Percentiles rank a stretch among this genome's conserved stretches.
Conservation (phyloP, 2,329 filamentous ascomycete species). For the Rutstroemia sp. region DNA sequence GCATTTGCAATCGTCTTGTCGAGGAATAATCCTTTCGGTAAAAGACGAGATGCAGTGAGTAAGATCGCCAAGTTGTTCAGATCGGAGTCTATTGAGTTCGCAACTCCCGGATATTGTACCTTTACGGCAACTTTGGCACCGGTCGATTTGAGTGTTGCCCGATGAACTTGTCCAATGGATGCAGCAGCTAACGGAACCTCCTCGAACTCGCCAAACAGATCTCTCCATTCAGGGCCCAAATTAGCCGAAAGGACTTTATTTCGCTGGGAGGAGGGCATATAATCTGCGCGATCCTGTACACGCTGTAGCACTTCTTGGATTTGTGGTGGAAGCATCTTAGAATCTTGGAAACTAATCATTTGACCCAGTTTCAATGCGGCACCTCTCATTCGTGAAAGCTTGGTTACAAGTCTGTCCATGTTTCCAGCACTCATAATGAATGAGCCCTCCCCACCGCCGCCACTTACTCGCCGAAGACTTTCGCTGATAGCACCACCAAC, state of each 20-base stretch:
- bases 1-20: conserved; percentile 98
- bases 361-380: conserved; percentile 96
- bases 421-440: conserved; percentile 83
- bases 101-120: conserved; percentile 94
- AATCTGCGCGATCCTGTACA: conserved; percentile 93
- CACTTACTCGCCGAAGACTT: conserved; percentile 70
- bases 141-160: conserved; percentile 68
- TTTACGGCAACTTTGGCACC: conserved; percentile 83
- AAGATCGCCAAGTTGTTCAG: conserved; percentile 88
- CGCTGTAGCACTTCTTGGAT: conserved; percentile 88
- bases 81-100: conserved; percentile 92
- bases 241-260: conserved; percentile 75
- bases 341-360: conserved; percentile 97
- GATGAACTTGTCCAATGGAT: conserved; percentile 94
- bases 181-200: conserved; percentile 91
- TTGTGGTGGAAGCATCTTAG: conserved; percentile 82
- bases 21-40: conserved; percentile 87
- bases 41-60: conserved; percentile 78
- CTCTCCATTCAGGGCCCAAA: conserved; percentile 76
- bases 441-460: conserved; percentile 62
- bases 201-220: conserved; percentile 76
- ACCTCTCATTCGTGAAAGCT: conserved; percentile 91
- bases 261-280: conserved; percentile 93
- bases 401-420: conserved; percentile 87
- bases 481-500: conserved; percentile 86